Evolutionary conservation across 2,329 filamentous ascomycete species (phyloP).

Genomic region (Dendryphion nanum): DNA sequence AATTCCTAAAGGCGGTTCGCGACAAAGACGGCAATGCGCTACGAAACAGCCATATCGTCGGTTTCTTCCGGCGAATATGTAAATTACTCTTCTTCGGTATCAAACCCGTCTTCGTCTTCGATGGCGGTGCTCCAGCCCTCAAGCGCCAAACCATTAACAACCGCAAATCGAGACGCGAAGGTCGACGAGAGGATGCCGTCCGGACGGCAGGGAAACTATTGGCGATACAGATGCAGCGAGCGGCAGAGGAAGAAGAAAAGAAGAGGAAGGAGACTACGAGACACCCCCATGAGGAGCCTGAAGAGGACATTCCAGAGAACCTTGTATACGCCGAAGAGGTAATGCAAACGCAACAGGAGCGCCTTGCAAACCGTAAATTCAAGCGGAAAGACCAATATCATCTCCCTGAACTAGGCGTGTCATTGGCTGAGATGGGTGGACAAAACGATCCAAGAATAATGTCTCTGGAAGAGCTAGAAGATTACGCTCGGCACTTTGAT

Average conservation of each 20-base stretch:
- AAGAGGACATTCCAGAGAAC: conserved; percentile 69
- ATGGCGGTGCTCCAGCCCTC: conserved; percentile 86
- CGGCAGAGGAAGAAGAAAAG: conserved; percentile 79
- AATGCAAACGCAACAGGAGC: conserved; percentile 75
- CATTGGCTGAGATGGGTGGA: conserved; percentile 81
- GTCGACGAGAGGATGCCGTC: conserved; percentile 86
- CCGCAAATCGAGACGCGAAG: conserved; percentile 78
- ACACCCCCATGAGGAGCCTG: conserved; percentile 45
- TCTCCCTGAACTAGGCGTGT: conserved; percentile 77
- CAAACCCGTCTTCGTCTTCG: conserved; percentile 95
- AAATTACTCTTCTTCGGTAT: conserved; percentile 97
- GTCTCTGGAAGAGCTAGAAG: conserved; percentile 90
- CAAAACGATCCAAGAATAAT: conserved; percentile 94
- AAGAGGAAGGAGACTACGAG: conserved; percentile 54
- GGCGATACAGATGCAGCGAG: conserved; percentile 89
- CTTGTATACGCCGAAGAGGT: conserved; percentile 91
- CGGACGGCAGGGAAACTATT: conserved; percentile 88
- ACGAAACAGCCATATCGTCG: conserved; percentile 92
- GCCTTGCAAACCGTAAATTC: conserved; percentile 72
- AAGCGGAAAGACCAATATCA: conserved; percentile 94
- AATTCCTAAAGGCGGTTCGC: conserved; percentile 97
- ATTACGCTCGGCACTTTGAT: conserved; percentile 90
- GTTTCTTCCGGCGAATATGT: conserved; percentile 97
- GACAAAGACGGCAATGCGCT: conserved; percentile 98
- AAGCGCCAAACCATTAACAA: conserved; percentile 87